Conservation (phyloP, 2,329 filamentous ascomycete species). For the Aspergillus tamarii region DNA sequence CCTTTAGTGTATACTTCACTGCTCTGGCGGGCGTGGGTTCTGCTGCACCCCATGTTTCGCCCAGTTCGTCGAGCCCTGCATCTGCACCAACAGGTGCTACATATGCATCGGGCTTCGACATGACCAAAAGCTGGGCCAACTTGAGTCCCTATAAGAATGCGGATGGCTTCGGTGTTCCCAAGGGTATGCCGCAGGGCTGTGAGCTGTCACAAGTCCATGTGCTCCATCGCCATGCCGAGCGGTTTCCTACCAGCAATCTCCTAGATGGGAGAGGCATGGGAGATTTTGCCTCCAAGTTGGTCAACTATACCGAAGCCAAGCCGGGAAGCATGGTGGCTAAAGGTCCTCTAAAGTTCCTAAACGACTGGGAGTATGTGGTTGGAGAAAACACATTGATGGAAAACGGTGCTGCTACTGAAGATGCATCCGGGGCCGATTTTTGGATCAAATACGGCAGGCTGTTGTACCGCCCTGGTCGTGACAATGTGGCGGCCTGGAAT, state of each 20-base stretch:
- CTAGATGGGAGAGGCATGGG: constrained; percentile 56
- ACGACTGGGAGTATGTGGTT: constrained; percentile 55
- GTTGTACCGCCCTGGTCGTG: constrained; percentile 54
- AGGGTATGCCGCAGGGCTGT: constrained; percentile 59
- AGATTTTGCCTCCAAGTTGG: constrained; percentile 53
- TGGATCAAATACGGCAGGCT: constrained; percentile 60
- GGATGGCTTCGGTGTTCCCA: constrained; percentile 29
- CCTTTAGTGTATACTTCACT: not conserved
- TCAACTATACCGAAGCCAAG: constrained; percentile 47
- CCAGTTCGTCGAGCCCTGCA: not conserved
- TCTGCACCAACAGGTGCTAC: constrained; percentile 30
- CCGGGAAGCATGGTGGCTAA: constrained; percentile 36
- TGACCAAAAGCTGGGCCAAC: constrained; percentile 37
- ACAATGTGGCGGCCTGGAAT: constrained; percentile 53
- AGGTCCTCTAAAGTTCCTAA: constrained; percentile 57
- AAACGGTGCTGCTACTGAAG: constrained; percentile 55
- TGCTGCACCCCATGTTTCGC: constrained; percentile 1
- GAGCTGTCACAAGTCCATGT: constrained; percentile 59
- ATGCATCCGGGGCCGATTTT: constrained; percentile 53
- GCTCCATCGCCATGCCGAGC: constrained; percentile 59
- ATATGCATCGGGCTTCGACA: constrained; percentile 36
- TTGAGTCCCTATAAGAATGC: constrained; percentile 35
- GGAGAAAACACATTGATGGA: constrained; percentile 51
- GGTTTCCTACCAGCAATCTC: constrained; percentile 52
- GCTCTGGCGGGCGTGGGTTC: constrained; percentile 3